Evolutionary conservation across 2,329 filamentous ascomycete genomes (phyloP).

Genomic region (Ophiostoma novo-ulmi): DNA sequence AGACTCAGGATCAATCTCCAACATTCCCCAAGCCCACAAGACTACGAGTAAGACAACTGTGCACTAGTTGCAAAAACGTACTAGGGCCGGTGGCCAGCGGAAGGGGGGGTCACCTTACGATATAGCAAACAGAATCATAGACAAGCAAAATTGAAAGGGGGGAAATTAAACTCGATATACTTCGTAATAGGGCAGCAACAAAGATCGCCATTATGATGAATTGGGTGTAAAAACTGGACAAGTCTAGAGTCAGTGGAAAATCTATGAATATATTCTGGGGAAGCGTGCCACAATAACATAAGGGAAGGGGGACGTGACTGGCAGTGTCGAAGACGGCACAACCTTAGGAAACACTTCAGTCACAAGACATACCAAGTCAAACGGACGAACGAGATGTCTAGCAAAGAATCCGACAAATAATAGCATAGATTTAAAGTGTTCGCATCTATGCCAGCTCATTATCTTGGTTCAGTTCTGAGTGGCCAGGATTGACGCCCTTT

Average conservation of each 20-base stretch:
- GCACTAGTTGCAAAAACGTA: neutral
- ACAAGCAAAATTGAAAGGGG: neutral
- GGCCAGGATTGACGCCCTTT: neutral
- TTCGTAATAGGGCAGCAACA: neutral
- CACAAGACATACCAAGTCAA: neutral
- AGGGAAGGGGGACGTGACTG: neutral
- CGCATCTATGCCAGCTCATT: neutral
- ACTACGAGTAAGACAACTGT: neutral
- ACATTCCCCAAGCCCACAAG: slow-evolving; percentile 10
- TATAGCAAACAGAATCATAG: neutral
- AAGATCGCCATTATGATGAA: neutral
- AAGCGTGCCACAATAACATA: neutral
- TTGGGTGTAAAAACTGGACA: neutral
- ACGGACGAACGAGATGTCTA: neutral
- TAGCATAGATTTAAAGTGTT: neutral
- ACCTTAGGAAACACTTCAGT: no score
- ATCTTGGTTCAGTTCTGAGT: neutral
- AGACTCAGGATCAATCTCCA: neutral
- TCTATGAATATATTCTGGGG: neutral
- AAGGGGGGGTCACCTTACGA: neutral
- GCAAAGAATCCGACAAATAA: neutral
- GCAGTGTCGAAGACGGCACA: neutral
- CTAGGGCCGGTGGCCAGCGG: neutral
- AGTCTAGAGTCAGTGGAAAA: neutral
- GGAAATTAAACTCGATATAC: neutral